phyloP scores from a whole-genome alignment of 2,329 filamentous ascomycete species.

The Pyrenophora tritici-repentis region DNA sequence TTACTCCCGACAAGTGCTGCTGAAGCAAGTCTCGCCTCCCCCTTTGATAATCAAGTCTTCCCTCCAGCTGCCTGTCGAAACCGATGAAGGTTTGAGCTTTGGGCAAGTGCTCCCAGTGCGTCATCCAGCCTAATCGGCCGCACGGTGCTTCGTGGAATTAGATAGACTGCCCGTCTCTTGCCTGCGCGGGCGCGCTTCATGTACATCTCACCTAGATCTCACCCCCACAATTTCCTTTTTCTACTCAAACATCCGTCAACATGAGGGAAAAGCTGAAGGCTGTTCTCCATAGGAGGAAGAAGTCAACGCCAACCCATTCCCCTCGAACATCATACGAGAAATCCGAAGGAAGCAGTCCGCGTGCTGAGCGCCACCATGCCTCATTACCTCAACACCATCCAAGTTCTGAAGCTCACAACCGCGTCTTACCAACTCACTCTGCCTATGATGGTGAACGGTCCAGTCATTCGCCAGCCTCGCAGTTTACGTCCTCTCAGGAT shows the following conservation, averaged over 20 bases:
- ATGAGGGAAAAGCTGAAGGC: conserved; percentile 27
- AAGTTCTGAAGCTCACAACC: background rate
- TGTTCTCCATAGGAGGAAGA: conserved; percentile 20
- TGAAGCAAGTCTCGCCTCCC: conserved; percentile 1
- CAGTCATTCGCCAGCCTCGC: background rate
- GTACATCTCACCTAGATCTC: conserved; percentile 1
- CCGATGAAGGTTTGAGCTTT: background rate
- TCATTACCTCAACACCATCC: conserved; percentile 1
- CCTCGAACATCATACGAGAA: conserved; percentile 11
- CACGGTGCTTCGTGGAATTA: background rate
- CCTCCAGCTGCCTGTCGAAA: background rate
- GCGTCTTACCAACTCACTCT: conserved; percentile 20
- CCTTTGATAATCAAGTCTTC: background rate
- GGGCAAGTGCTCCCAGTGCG: conserved; percentile 5
- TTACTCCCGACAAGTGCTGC: background rate
- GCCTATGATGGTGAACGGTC: conserved; percentile 10
- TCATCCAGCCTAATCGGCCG: conserved; percentile 14
- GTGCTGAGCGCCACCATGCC: conserved; percentile 2
- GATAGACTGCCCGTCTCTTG: conserved; percentile 5
- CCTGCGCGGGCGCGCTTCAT: background rate
- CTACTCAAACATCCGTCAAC: background rate
- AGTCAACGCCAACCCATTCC: conserved; percentile 11
- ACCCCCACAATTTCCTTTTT: background rate
- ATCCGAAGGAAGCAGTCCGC: conserved; percentile 6
- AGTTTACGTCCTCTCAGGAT: background rate